Percentiles rank a stretch among this genome's conserved stretches.
Evolutionary conservation across 768 basidiomycete species (phyloP).

Genomic region (Russula sp.): DNA sequence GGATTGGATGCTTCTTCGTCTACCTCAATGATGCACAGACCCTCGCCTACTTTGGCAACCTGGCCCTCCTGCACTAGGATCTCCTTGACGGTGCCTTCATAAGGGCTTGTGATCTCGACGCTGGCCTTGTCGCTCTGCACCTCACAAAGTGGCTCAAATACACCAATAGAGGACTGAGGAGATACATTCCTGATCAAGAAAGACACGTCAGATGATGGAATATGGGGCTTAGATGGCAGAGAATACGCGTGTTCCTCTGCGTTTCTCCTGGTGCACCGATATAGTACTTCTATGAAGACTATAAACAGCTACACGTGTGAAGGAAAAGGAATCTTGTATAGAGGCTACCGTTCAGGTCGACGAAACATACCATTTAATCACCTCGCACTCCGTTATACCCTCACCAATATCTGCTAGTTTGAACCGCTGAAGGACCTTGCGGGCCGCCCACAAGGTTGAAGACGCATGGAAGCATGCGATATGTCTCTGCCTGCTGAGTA

Average conservation of each 20-base stretch:
- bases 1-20: slow-evolving; percentile 44
- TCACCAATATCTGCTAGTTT: slow-evolving; percentile 84
- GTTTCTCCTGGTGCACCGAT: not conserved
- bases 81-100: slow-evolving; percentile 65
- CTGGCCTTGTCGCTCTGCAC: slow-evolving; percentile 88
- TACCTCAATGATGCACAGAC: slow-evolving; percentile 75
- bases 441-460: slow-evolving; percentile 27
- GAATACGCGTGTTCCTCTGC: not conserved
- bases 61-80: slow-evolving; percentile 74
- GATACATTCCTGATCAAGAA: slow-evolving; percentile 52
- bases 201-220: not conserved
- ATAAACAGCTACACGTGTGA: not conserved
- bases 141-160: slow-evolving; percentile 72
- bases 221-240: slow-evolving; percentile 2
- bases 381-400: slow-evolving; percentile 86
- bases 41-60: slow-evolving; percentile 74
- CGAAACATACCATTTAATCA: slow-evolving; percentile 66
- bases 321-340: not conserved
- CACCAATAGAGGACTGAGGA: slow-evolving; percentile 41
- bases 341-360: not conserved
- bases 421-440: slow-evolving; percentile 48
- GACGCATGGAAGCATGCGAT: slow-evolving; percentile 32
- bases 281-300: not conserved
- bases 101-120: slow-evolving; percentile 87
- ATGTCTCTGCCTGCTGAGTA: not conserved